Conservation (phyloP, 805 yeast genomes). For the Lipomyces lipofer region DNA sequence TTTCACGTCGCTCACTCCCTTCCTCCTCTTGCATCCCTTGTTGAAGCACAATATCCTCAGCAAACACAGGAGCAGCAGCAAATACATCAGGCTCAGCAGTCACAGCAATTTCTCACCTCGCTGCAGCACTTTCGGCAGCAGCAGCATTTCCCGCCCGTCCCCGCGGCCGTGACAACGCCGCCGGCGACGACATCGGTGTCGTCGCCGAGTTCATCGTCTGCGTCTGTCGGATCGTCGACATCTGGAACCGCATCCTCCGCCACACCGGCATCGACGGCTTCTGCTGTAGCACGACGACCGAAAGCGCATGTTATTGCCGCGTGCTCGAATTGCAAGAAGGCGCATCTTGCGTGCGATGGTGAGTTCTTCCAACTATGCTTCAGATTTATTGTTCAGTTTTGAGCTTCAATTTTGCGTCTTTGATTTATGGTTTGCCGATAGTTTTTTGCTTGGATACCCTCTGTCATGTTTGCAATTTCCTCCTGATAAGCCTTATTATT, state of each 20-base stretch:
- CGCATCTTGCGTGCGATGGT: slow-evolving; percentile 26
- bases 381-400: too few relatives aligned
- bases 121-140: neutral
- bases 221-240: neutral
- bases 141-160: neutral
- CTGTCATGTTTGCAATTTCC: too few relatives aligned
- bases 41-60: too few relatives aligned
- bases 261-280: neutral
- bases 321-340: slow-evolving; percentile 22
- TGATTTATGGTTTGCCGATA: too few relatives aligned
- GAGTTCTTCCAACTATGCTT: too few relatives aligned
- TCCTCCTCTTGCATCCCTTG: too few relatives aligned
- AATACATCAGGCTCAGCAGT: neutral
- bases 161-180: neutral
- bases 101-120: neutral
- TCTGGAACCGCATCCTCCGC: neutral
- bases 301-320: slow-evolving; percentile 16
- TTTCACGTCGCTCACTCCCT: too few relatives aligned
- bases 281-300: neutral
- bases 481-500: too few relatives aligned
- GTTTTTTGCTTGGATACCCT: too few relatives aligned
- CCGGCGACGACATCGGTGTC: neutral
- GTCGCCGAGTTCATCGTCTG: neutral
- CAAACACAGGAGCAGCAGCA: neutral
- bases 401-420: too few relatives aligned